These are phyloP conservation scores for Colletotrichum sp. DNA, from an alignment of 2,329 filamentous ascomycete genomes.

Conservation along the genomic window DNA sequence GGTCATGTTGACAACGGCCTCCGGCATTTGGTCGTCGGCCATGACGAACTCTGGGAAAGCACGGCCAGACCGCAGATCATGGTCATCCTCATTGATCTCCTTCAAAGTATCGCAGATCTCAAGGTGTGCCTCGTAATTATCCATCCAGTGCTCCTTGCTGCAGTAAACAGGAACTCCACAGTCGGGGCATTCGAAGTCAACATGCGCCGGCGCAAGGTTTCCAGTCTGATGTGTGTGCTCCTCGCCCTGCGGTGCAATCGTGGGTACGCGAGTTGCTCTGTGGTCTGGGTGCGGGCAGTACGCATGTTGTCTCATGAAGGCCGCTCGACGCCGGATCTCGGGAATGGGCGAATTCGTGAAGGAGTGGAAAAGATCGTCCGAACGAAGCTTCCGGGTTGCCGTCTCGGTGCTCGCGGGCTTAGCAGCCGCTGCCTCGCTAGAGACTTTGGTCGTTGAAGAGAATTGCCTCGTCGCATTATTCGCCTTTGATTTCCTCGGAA, in stretches of 20 bases:
- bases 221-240: constrained; percentile 60
- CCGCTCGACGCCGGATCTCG: constrained; percentile 84
- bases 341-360: constrained; percentile 89
- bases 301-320: constrained; percentile 91
- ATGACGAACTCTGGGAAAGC: constrained; percentile 95
- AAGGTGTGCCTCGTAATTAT: constrained; percentile 92
- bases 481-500: constrained; percentile 15
- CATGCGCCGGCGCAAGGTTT: constrained; percentile 74
- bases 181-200: constrained; percentile 94
- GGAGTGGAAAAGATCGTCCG: constrained; percentile 90
- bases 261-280: constrained; percentile 72
- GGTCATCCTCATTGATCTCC: constrained; percentile 97
- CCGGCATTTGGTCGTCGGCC: constrained; percentile 87
- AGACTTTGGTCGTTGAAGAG: constrained; percentile 29
- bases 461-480: constrained; percentile 30
- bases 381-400: constrained; percentile 51
- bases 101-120: constrained; percentile 89
- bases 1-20: constrained; percentile 93
- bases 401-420: constrained; percentile 25
- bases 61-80: constrained; percentile 88
- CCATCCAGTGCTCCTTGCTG: constrained; percentile 92
- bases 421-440: constrained; percentile 31
- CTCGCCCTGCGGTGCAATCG: constrained; percentile 68
- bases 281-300: constrained; percentile 93
- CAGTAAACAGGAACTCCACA: constrained; percentile 95